Base-by-base conservation (phyloP, 2,329 filamentous ascomycete species). In the Colletotrichum abscissum region DNA sequence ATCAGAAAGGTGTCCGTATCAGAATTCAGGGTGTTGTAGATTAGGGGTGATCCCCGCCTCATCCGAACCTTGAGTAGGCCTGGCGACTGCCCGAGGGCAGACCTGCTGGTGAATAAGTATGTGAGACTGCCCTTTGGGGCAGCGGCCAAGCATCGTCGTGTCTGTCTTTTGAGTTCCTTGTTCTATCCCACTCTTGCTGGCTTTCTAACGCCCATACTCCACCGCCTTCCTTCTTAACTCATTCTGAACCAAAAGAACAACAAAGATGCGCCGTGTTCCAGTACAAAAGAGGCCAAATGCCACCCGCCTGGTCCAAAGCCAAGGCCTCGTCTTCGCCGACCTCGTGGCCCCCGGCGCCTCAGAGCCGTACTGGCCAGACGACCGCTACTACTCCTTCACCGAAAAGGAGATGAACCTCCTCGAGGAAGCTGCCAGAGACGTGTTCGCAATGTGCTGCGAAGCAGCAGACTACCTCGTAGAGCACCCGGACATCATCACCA, bases 371-470 rank as follows among this genome's bases (percentile, higher is more conserved):
- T 69, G 67, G 67, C 67, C 67, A 22, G 67, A 69, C 26, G 6
- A 64, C 33, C 58, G 67, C 9, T 69, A 69, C 26, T 69, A 64
- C n/a, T 69, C 67, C 4, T 69, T 69, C 26, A 49, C 59, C 11
- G 7, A 9, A 4, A 49, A 33, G 24, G 67, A 69, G 30, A 33
- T 69, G 14, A 8, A 22, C 1, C 59, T 69, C 12, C 67, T 69
- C 5, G 67, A 69, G 8, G n/a, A 4, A 3, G 59, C 67, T 4
- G 28, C 67, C 8, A 46, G 30, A 19, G 67, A 69, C 24, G 59
- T 69, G 2, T 69, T 69, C 11, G 67, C 49, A 24, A 69, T 69
- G 67, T 64, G 67, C 49, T 69, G 59, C 12, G 59, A 69, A 26
- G 67, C 67, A 24, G 59, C 49, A 4, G 67, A 69, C 19, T 49